Conservation (phyloP, 495 filamentous ascomycete species). For the Trypethelium eluteriae region DNA sequence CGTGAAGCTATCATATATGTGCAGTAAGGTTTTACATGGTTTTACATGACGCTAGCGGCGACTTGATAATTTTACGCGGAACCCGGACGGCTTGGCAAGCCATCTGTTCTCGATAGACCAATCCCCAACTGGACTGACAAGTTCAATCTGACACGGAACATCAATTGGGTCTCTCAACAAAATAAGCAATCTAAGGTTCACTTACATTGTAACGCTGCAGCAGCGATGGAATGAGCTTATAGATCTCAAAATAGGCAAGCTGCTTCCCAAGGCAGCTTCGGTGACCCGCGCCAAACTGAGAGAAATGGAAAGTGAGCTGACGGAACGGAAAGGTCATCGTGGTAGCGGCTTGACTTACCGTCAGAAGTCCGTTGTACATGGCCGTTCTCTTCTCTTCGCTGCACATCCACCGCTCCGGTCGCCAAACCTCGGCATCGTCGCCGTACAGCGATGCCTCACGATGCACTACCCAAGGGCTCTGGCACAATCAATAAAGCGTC, state of each 20-base stretch:
- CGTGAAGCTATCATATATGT: neutral
- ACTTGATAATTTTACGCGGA: neutral
- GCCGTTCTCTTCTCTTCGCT: constrained; percentile 16
- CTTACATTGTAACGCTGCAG: constrained; percentile 15
- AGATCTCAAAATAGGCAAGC: constrained; percentile 29
- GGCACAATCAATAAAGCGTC: neutral
- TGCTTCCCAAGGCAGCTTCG: constrained; percentile 30
- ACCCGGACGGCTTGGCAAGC: neutral
- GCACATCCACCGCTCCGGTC: constrained; percentile 24
- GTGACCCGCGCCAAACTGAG: constrained; percentile 28
- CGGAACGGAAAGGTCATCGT: neutral
- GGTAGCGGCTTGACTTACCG: constrained; percentile 5
- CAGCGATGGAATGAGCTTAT: constrained; percentile 30
- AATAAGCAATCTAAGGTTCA: neutral
- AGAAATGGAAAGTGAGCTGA: neutral
- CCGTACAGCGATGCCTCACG: constrained; percentile 24
- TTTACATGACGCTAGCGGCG: neutral
- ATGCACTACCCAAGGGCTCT: constrained; percentile 25
- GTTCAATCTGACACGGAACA: neutral
- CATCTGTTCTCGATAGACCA: neutral
- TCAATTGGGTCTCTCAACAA: neutral
- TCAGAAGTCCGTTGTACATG: constrained; percentile 12
- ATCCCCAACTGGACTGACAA: neutral
- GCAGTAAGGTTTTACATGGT: neutral
- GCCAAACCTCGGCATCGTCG: constrained; percentile 22